Evolutionary conservation across 2,329 filamentous ascomycete species (phyloP).

Genomic region (Xylaria sp.): DNA sequence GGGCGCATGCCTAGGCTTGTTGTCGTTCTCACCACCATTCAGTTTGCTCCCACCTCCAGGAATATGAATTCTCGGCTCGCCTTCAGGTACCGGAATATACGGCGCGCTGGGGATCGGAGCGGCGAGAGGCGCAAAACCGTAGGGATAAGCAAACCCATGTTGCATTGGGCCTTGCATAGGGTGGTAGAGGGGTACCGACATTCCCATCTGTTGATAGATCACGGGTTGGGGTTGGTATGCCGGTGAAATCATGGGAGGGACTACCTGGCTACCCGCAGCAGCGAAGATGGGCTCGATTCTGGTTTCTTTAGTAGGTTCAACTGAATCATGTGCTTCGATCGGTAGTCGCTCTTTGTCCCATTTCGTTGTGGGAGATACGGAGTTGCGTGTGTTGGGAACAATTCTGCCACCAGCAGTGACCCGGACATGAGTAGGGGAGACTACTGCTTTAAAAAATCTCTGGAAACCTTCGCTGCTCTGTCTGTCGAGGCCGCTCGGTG

Average conservation of each 20-base stretch:
- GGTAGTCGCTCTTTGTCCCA: conserved; percentile 50
- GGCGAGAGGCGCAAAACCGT: conserved; percentile 30
- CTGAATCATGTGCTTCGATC: conserved; percentile 31
- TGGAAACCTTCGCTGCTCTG: conserved; percentile 71
- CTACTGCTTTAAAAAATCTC: conserved; percentile 70
- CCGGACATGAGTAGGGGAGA: conserved; percentile 69
- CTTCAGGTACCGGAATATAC: conserved; percentile 19
- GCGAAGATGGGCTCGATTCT: conserved; percentile 21
- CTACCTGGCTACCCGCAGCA: conserved; percentile 20
- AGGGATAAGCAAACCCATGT: conserved; percentile 32
- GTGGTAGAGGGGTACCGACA: conserved; percentile 39
- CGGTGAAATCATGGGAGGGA: conserved; percentile 30
- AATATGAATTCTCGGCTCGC: conserved; percentile 23
- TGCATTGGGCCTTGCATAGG: conserved; percentile 33
- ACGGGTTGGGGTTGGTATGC: conserved; percentile 29
- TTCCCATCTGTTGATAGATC: conserved; percentile 37
- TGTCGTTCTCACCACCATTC: conserved; percentile 33
- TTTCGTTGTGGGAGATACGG: conserved; percentile 59
- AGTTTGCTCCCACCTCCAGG: conserved; percentile 23
- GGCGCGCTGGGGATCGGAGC: conserved; percentile 16
- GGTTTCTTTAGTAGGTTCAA: conserved; percentile 35
- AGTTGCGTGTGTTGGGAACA: conserved; percentile 65
- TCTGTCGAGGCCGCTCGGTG: conserved; percentile 57
- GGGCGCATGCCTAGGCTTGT: conserved; percentile 41
- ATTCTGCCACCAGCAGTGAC: conserved; percentile 71